Base-by-base conservation (phyloP, 1,284 basidiomycete genomes). In the Meira miltonrushii region DNA sequence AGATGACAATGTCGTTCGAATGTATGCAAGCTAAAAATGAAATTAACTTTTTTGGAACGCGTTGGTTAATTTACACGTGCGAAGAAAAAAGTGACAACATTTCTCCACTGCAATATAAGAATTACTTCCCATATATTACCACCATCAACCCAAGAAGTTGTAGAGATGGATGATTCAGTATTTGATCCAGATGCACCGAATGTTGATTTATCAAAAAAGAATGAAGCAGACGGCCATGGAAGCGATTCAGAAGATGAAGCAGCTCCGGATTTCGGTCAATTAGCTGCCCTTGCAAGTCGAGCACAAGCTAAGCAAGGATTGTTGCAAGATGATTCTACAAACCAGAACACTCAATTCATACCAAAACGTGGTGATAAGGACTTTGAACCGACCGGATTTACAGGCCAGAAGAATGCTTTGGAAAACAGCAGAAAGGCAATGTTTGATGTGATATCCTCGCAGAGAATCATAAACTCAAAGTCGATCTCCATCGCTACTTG, bases 391-490 rank as follows among this genome's bases (percentile, higher is more conserved):
- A 79, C 83, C 67, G 79, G 72, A 59, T 64, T 80, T 75, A 67
- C 83, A 55, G 83, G 85, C 46, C 84, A 89, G 58, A 84, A 85
- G 17, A 89, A 90, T 50, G 86, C 87, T 57, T 82, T 94, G n/a
- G 89, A 93, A 66, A 80, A 85, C 23, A 87, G 89, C 78, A 82
- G 92, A 54, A 82, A 84, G 58, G 91, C 92, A 9, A 90, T 95
- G 86, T 87, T 92, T 61, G 85, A 87, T 43, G 87, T 90, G 0
- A 79, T 96, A 48, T 82, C 84, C 39, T 85, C 87, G 3, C 84
- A 85, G 11, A 83, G 91, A 51, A 86, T 85, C 1, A 88, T 86
- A 25, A 86, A 86, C 2, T 88, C 66, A 12, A 61, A 70, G n/a
- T 62, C 65, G 4, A 58, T 75, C 21, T 67, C 65, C 2, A 55